Evolutionary conservation across 306 rosid species (phyloP), one percentile per base, ranked within the genome.

Genomic region (Dalbergia oliveri): DNA sequence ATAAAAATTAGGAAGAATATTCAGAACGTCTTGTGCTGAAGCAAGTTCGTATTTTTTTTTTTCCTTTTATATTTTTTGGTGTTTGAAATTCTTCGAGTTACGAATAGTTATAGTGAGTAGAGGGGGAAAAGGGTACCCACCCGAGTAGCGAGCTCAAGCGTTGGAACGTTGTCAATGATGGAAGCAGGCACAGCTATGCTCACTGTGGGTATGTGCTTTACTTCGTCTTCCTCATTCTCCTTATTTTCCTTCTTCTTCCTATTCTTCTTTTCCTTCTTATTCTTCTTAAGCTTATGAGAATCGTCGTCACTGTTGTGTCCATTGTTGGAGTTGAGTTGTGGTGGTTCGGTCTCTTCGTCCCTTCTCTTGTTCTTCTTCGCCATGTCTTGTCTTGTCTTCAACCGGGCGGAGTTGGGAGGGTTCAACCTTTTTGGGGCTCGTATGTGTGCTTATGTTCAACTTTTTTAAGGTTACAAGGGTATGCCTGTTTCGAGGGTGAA

Each of bases 71-170:
- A 33, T 4, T 72, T 35, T 31, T 21, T 21, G 5, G n/a, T 12
- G 11, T 1, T 44, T 4, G 31, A 26, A 26, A 26, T 26, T 26
- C 31, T 26, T 26, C 31, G 3, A 26, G 31, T 26, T 2, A 26
- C 31, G 31, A 26, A 26, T 26, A 26, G 31, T 26, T 26, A 26
- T 2, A 58, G 59, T 5, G 21, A 0, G 35, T 26, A 26, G 11
- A 81, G 9, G 43, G 31, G 5, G 35, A n/a, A 31, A 59, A 49
- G 59, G 15, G 66, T 41, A 16, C 6, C 43, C 83, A 96, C 99
- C 83, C 99, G 83, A 33, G 98, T 96, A 64, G 97, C 94, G 81
- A 93, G 97, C 61, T 93, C 99, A 59, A 89, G 84, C 56, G 99
- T 91, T 79, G 87, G 98, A 14, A 94, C 86, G 82, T 96, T 96